Conservation (phyloP, 768 basidiomycete species). For the Tricholoma furcatifolium region DNA sequence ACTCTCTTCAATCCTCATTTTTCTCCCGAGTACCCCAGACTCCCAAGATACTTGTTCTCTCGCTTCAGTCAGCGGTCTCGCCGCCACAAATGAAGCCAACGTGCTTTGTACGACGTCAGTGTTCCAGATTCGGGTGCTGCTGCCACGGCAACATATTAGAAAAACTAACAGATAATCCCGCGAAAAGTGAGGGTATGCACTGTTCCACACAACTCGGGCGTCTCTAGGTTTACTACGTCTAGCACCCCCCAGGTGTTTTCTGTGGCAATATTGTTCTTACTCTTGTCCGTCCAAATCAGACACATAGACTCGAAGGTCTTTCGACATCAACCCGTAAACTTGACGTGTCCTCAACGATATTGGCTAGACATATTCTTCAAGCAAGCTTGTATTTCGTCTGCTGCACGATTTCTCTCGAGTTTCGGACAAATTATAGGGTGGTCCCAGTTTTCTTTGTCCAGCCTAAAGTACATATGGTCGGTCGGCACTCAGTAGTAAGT, state of each 20-base stretch:
- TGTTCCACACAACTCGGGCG: slow-evolving; percentile 23
- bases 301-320: no score
- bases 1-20: background rate
- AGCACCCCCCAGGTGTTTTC: slow-evolving; percentile 23
- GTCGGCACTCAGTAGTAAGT: no score
- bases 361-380: no score
- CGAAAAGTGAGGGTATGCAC: slow-evolving; percentile 21
- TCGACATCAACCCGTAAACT: no score
- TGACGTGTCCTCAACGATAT: no score
- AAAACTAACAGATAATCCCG: slow-evolving; percentile 9
- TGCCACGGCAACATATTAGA: no score
- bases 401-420: slow-evolving; percentile 30
- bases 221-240: slow-evolving; percentile 14
- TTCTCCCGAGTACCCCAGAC: no score
- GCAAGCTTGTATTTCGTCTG: slow-evolving; percentile 28
- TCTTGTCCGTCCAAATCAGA: no score
- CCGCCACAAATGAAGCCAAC: background rate
- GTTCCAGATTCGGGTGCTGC: no score
- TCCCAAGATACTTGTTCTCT: slow-evolving; percentile 5
- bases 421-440: slow-evolving; percentile 26
- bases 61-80: slow-evolving; percentile 11
- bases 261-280: slow-evolving; percentile 33
- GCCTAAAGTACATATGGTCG: slow-evolving; percentile 34
- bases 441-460: slow-evolving; percentile 21
- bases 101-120: background rate